Evolutionary conservation across 2,329 filamentous ascomycete species (phyloP), one percentile per base, ranked within the genome.

Genomic region (Magnaporthiopsis incrustans): DNA sequence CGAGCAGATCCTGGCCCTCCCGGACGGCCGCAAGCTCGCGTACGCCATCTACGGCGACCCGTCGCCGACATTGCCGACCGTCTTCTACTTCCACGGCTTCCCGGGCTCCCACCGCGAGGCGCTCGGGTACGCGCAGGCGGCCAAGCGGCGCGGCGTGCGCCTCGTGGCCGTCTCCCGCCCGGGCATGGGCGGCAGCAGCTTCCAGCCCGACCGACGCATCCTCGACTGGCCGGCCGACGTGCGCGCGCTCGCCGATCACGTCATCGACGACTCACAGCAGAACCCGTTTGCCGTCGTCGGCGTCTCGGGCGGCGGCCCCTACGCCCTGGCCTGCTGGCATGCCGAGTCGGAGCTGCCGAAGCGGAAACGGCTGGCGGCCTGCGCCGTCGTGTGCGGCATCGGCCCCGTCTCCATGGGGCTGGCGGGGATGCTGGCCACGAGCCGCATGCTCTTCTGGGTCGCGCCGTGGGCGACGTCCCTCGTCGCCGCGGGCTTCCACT

Each of bases 51-150:
- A 75, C 59, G 78, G 78, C 11, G 78, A 75, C 59, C 77, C 77
- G 10, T 57, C 66, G 2, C 65, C 69, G 0, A 66, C 65, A 4
- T 74, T 22, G 58, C 58, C 30, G 3, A 58, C 53, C 50, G 63
- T 78, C 1, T 67, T 81, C 35, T 77, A 74, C 67, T 77, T 79
- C 62, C 79, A 81, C 66, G 78, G 78, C 11, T 77, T 75, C 63
- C 78, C 78, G 0, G 73, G 73, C 0, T 78, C 74, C 4, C 77
- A 77, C 6, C 68, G 78, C 14, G 78, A 80, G 64, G 74, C 69
- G 8, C 65, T 64, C 7, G 67, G 67, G 12, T 62, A 73, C 25
- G 68, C 75, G 53, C 63, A 67, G 3, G 60, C 70, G 5, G 75
- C 73, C 12, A 64, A 66, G 3, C 66, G 67, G 3, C 69, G 68